Evolutionary conservation across 441 rosid genomes (phyloP).

Genomic region (Mallotus repandus): DNA sequence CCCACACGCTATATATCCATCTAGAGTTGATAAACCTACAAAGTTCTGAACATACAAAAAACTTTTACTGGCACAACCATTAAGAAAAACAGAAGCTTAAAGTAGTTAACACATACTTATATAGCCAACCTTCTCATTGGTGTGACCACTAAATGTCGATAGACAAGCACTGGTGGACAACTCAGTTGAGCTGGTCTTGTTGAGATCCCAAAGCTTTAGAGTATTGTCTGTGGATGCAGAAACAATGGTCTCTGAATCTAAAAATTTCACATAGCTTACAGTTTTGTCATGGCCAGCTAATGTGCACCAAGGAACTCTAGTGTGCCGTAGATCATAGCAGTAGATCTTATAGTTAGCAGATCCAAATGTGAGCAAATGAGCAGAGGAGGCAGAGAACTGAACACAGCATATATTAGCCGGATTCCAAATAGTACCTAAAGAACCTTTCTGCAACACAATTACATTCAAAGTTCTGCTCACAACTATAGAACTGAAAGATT

Average conservation of each 20-base stretch:
- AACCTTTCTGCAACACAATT: constrained; percentile 48
- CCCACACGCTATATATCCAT: constrained; percentile 83
- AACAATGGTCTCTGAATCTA: constrained; percentile 70
- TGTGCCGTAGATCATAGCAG: constrained; percentile 79
- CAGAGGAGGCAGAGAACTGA: constrained; percentile 62
- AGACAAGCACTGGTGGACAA: constrained; percentile 52
- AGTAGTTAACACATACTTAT: background rate
- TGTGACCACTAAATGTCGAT: constrained; percentile 66
- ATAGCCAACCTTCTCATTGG: constrained; percentile 62
- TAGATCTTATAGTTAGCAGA: constrained; percentile 73
- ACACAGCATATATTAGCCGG: constrained; percentile 78
- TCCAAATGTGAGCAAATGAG: constrained; percentile 64
- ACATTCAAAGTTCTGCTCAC: constrained; percentile 11
- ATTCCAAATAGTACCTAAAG: constrained; percentile 57
- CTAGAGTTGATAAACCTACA: constrained; percentile 70
- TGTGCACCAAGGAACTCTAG: constrained; percentile 65
- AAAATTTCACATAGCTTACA: constrained; percentile 80
- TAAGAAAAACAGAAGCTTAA: constrained; percentile 8
- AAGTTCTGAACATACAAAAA: constrained; percentile 56
- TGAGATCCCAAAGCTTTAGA: constrained; percentile 78
- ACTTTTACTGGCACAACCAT: constrained; percentile 21
- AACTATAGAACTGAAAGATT: constrained; percentile 17
- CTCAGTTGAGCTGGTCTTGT: constrained; percentile 45
- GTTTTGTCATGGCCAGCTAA: constrained; percentile 72
- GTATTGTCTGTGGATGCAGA: constrained; percentile 91